Base-by-base conservation (phyloP, 805 yeast genomes). In the Barnettozyma sucrosica region DNA sequence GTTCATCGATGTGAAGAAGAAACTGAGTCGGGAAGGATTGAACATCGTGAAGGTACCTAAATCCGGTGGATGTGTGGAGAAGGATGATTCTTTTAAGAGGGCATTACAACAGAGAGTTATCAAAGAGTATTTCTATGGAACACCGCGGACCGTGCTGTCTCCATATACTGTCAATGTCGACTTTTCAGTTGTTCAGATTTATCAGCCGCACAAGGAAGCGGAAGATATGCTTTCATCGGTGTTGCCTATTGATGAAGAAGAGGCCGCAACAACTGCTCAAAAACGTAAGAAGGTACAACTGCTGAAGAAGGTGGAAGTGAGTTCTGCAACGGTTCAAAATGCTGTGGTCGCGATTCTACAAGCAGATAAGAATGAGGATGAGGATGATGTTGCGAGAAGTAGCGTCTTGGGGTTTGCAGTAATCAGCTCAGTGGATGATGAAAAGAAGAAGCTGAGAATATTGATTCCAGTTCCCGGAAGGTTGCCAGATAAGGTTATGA, bases 101-200 rank as follows among this genome's bases (percentile, higher is more conserved):
- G 78, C 82, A 33, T 46, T 76, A 20, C 98, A 92, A 63, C 88
- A 89, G 57, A 74, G 79, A 37, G 71, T 83, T 5, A 89, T 92
- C 46, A 80, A 81, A 60, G 95, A 90, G 59, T 93, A 93, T 64
- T 93, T 93, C 58, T 89, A 93, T 61, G 99, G 99, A 2, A 76
- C 77, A 6, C 66, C 74, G 18, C 74, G 74, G 40, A 75, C 79
- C 5, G 78, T 81, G 5, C 71, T 93, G 45, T 83, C 95, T 18
- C 98, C 99, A 2, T 90, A 82, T 64, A 85, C 95, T 5, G 78
- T 89, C 2, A 88, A 89, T 20, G 80, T 82, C 3, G 88, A 81
- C 57, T 70, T 76, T 48, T 72, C 75, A 14, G 84, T 80, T 47
- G 67, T 87, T 9, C 67, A 74, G 1, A 79, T 88, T 2, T 83